Evolutionary conservation across 2,329 filamentous ascomycete species (phyloP).

Genomic region (Chaetomiaceae sp.): DNA sequence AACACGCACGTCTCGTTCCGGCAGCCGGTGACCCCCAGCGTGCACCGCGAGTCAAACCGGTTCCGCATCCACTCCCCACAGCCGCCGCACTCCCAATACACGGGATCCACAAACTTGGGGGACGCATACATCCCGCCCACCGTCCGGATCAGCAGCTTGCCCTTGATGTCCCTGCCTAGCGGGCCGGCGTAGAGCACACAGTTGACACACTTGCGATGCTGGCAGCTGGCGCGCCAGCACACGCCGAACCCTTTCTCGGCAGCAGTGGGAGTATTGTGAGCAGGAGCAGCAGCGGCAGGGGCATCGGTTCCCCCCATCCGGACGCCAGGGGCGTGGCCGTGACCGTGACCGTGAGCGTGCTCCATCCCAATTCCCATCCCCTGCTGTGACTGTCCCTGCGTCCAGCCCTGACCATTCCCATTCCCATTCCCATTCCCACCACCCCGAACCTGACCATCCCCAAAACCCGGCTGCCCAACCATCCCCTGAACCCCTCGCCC

Average conservation of each 20-base stretch:
- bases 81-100: conserved; percentile 20
- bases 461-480: too few relatives aligned
- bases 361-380: too few relatives aligned
- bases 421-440: too few relatives aligned
- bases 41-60: conserved; percentile 4
- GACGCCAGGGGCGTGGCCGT: too few relatives aligned
- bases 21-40: conserved; percentile 7
- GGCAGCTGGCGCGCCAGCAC: conserved; percentile 12
- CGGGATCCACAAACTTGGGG: conserved; percentile 18
- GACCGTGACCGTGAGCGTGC: too few relatives aligned
- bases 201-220: conserved; percentile 19
- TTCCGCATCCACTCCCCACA: conserved; percentile 22
- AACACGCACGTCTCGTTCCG: conserved; percentile 7
- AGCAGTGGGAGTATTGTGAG: too few relatives aligned
- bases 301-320: too few relatives aligned
- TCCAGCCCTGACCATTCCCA: too few relatives aligned
- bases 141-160: conserved; percentile 16
- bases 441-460: too few relatives aligned
- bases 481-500: too few relatives aligned
- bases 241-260: neutral
- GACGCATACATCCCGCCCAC: conserved; percentile 19
- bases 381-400: too few relatives aligned
- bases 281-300: too few relatives aligned
- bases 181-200: conserved; percentile 17
- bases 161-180: neutral